Evolutionary conservation across 345 rosid genomes (phyloP), one percentile per base, ranked within the genome.

Genomic region (Laguncularia racemosa): DNA sequence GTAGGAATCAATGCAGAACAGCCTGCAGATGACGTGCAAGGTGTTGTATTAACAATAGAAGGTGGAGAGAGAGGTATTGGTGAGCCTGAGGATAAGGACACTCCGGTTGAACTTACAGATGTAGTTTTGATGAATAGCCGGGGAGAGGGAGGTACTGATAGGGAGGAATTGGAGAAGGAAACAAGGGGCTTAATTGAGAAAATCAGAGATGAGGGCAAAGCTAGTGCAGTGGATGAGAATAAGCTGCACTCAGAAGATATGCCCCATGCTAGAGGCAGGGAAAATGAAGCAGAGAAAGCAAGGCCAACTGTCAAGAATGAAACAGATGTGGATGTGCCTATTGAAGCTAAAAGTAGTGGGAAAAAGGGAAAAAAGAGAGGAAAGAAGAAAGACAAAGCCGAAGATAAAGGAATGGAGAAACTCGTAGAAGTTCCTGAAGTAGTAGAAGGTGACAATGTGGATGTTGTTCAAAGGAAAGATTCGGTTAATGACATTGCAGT

Each of bases 141-240:
- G 20, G 38, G 20, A 18, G 8, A 10, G 21, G 63, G 38, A 40
- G n/a, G 56, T 21, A 56, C 44, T 19, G 53, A 21, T 33, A 61
- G 61, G 38, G 66, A 65, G 55, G 77, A 74, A 64, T 20, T 78
- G 49, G 71, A 11, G 19, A 69, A 59, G 47, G 82, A 69, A 67
- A 78, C 79, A 2, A 76, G 56, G 48, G 75, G 76, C 38, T 71
- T 81, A 65, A 48, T 68, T 20, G 84, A 81, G 65, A 72, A 62
- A 49, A 61, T 70, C 48, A 60, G 74, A 62, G 87, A 76, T 7
- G 77, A 81, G 56, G 80, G 60, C 43, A 44, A 57, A 55, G 40
- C 48, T 23, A 64, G 59, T 58, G 46, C 28, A 7, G 52, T 48
- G 23, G 52, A 46, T 14, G 62, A 61, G 26, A 57, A 50, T 46